Percentiles rank a stretch among this genome's conserved stretches.
Evolutionary conservation across 257 asterid species (phyloP).

Genomic region (Rauvolfia tetraphylla): DNA sequence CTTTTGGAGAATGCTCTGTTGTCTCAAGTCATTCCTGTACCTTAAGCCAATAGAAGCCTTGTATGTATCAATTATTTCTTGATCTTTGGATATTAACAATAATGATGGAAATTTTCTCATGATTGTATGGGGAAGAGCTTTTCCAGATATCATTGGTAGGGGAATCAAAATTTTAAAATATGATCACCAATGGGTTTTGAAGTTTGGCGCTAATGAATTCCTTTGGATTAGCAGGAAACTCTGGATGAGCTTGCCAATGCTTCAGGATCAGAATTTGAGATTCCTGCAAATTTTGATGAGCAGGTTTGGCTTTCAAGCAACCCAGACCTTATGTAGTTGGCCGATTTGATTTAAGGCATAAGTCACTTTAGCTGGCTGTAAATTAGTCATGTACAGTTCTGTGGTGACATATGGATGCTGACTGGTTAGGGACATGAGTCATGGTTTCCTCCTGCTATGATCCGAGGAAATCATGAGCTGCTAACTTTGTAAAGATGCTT

Average conservation of each 20-base stretch:
- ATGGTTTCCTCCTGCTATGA: slow-evolving; percentile 3
- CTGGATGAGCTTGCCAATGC: slow-evolving; percentile 27
- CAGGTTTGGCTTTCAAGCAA: slow-evolving; percentile 9
- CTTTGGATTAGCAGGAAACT: slow-evolving; percentile 19
- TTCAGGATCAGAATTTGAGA: slow-evolving; percentile 20
- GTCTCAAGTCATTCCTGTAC: background rate
- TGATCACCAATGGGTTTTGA: background rate
- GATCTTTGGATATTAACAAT: background rate
- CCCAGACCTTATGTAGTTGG: background rate
- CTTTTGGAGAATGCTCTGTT: too few relatives aligned
- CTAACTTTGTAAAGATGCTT: slow-evolving; percentile 15
- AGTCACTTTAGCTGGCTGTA: background rate
- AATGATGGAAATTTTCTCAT: background rate
- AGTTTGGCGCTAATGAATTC: background rate
- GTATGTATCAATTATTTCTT: background rate
- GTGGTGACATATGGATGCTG: background rate
- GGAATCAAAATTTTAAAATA: background rate
- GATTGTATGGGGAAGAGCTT: background rate
- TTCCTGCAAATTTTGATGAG: slow-evolving; percentile 25
- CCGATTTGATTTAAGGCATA: background rate
- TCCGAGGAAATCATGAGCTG: background rate
- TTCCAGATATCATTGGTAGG: background rate
- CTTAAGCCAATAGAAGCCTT: background rate
- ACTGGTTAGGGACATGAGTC: slow-evolving; percentile 14
- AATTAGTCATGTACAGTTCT: slow-evolving; percentile 8